Base-by-base conservation (phyloP, 306 rosid genomes). In the Astragalus membranaceus region DNA sequence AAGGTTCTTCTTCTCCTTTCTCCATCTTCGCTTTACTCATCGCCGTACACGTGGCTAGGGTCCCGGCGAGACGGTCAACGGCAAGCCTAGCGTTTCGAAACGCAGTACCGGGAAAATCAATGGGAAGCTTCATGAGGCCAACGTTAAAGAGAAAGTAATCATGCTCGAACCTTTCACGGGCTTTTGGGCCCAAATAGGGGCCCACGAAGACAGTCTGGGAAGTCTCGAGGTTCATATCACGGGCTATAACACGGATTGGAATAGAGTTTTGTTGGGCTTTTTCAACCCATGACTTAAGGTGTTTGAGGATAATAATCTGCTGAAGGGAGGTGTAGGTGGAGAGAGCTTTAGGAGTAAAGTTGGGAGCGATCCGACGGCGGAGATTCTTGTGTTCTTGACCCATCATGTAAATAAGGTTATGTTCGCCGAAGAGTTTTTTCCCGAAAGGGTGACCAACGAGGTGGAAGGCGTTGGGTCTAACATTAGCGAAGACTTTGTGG, bases 361-460 rank as follows among this genome's bases (percentile, higher is more conserved):
- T 94, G 1, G 97, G 97, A 0, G 84, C 95, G 12, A 94, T 88
- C 51, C 91, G 88, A 72, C 95, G 95, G 80, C 97, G 97, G 74
- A 90, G 83, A 58, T 90, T 90, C 47, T 88, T 94, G 57, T 94
- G 98, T 2, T 79, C 79, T 37, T 90, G 94, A 1, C 98, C 98
- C 55, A 82, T 82, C 92, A 85, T 87, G 81, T 88, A 90, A 43
- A 94, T 94, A 46, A 94, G 88, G 61, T 94, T 94, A 59, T 90
- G 96, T 0, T 94, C 89, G 1, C 97, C 98, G 46, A 94, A 94
- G 1, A 94, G 96, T 64, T 90, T 94, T 30, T 94, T 90, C 0
- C 97, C 98, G 15, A 94, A 94, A 1, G 98, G 98, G 29, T 94
- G 98, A 11, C 97, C 97, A 29, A 94, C 86, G 0, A 94, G 81